Base-by-base conservation (phyloP, 768 basidiomycete genomes). In the Termitomyces heimii region DNA sequence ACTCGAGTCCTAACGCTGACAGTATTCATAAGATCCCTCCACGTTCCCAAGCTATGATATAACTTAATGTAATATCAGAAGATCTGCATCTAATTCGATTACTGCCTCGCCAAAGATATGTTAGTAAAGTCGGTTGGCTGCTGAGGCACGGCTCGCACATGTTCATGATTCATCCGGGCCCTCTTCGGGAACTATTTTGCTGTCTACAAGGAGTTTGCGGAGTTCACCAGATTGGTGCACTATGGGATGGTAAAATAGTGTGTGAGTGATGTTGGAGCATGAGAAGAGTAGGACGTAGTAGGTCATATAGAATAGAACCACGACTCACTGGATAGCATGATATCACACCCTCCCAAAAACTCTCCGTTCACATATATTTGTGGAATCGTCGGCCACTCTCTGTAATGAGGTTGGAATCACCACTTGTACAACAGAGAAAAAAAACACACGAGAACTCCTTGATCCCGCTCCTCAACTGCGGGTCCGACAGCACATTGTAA, bases 141-240 rank as follows among this genome's bases (percentile, higher is more conserved):
- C 31, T 34, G 10, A 24, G 24, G 14, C 40, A 12, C 18, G 26
- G 39, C 8, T 13, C 48, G 22, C 20, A 29, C 20, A 22, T 18
- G 29, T 28, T 22, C 39, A 40, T 3, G 39, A 32, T 28, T 52
- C 22, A 43, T 31, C 55, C 28, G 62, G 42, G 20, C 68, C 29
- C 20, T 58, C 67, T 57, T 85, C 82, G 0, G 86, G 82, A 58
- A 94, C 83, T 57, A 96, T 71, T 9, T 82, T 77, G 58, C 85
- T 79, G 67, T 89, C 84, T 62, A 82, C 82, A 22, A 97, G 76
- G 5, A 97, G 78, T 26, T 81, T 80, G 67, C 96, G 93, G 8
- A 99, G 79, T 72, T 98, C 94, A 54, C 96, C 96, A 7, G 85
- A 89, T 75, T 96, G 93, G 70, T 98, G 96, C 96, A 99, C 94